phyloP scores from a whole-genome alignment of 257 asterid species.

The Solanum pennellii region DNA sequence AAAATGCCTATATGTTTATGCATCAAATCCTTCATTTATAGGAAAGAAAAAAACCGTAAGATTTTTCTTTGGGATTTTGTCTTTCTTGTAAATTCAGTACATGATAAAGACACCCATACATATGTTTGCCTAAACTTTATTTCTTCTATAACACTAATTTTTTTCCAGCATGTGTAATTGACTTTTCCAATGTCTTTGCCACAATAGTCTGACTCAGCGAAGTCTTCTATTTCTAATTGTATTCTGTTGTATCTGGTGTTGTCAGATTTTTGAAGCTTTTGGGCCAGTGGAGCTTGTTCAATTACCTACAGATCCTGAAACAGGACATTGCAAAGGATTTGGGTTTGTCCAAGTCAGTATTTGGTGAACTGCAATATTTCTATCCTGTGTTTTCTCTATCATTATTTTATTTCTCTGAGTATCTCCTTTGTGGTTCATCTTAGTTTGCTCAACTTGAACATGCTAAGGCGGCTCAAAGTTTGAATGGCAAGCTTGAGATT shows the following conservation, averaged over 20 bases:
- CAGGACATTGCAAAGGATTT: slow-evolving; percentile 99
- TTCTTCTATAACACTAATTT: not conserved
- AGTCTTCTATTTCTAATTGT: not conserved
- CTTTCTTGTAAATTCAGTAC: not conserved
- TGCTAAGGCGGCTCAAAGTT: slow-evolving; percentile 90
- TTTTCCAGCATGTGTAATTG: not conserved
- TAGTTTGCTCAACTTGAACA: slow-evolving; percentile 88
- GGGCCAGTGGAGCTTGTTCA: slow-evolving; percentile 98
- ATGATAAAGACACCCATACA: not conserved
- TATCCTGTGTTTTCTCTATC: not conserved
- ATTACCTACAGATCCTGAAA: slow-evolving; percentile 96
- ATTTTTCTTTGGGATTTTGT: not conserved
- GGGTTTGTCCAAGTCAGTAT: slow-evolving; percentile 97
- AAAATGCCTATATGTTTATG: not conserved
- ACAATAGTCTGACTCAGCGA: not conserved
- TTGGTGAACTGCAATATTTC: not conserved
- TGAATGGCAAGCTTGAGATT: slow-evolving; percentile 88
- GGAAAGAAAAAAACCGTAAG: not conserved
- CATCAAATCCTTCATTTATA: not conserved
- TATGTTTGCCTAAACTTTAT: not conserved
- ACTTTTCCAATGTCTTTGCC: not conserved
- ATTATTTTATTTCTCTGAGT: not conserved
- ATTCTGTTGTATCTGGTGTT: not conserved
- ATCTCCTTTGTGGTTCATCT: not conserved
- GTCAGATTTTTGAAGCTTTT: slow-evolving; percentile 93